Base-by-base conservation (phyloP, 176 grass and related monocot genomes). In the Musa itinerans region DNA sequence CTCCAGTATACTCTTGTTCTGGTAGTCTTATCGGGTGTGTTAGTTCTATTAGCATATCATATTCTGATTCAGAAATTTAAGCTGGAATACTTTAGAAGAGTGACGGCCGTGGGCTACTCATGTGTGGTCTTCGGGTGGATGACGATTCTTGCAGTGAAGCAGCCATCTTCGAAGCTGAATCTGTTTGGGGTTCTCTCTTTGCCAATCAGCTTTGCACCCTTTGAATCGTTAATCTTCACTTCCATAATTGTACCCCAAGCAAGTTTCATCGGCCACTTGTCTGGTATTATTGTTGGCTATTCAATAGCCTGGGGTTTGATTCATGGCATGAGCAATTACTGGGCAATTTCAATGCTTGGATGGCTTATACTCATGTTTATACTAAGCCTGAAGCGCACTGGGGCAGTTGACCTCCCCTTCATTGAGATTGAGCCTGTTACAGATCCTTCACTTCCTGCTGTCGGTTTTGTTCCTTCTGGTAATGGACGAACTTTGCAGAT, bases 81-180 rank as follows among this genome's bases (percentile, higher is more conserved):
- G 83, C 71, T 99, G 65, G 96, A 99, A 54, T 83, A 89, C 74
- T 99, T 89, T 79, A 82, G 83, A 83, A 81, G 86, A 79, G 88
- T 92, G 51, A 99, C 96, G 0, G 96, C 96, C 0, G 96, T 99
- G 1, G 96, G 96, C 16, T 99, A 99, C 76, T 99, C 96, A 0
- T 99, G 96, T 50, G 96, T 95, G 0, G 96, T 99, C 19, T 99
- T 99, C 12, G 96, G 96, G 65, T 99, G 96, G 96, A 99, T 99
- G 96, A 99, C 96, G 1, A 99, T 99, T 26, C 85, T 99, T 21
- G 88, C 96, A 0, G 87, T 87, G 1, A 99, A 99, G 85, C 96
- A 99, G 15, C 96, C 96, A 0, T 92, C 90, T 0, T 89, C 91
- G 0, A 99, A 92, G 80, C 82, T 99, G 19, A 99, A 94, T 48